Base-by-base conservation (phyloP, 2,329 filamentous ascomycete genomes). In the Cordyceps javanica region DNA sequence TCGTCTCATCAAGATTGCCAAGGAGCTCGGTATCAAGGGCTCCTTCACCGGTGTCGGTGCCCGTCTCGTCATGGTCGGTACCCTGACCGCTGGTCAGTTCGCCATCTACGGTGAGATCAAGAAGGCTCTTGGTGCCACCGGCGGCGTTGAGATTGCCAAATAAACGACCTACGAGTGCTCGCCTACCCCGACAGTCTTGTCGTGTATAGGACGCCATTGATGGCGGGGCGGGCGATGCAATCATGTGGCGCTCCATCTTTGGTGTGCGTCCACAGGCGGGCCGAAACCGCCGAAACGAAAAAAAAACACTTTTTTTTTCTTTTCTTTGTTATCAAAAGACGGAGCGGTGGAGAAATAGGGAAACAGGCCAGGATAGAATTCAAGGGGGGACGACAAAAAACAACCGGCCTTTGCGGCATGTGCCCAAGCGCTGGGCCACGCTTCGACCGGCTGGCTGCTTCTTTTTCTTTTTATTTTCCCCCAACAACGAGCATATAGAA, bases 1-100 rank as follows among this genome's bases (percentile, higher is more conserved):
- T 74, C 87, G 90, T 75, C 78, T 95, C 70, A 80, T 93, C 81
- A 94, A 94, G 87, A 95, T 95, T 70, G 89, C 78, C 66, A 88
- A 87, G 77, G 90, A 95, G 78, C 88, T 95, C 68, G 90, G 90
- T 71, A 61, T 95, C 73, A 81, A 80, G 67, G 90, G 90, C 66
- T 88, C 83, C 58, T 95, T 87, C 80, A 78, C 81, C 69, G 90
- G 90, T 84, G 88, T 95, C 66, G 88, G 88, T 75, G 88, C 90
- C 68, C 86, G 75, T 77, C 75, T 77, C 57, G 75, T 77, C 73
- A 77, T 77, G 75, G 81, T 89, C 68, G 87, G 88, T 75, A 88
- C 85, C 65, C 75, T 91, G 66, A 90, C 87, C 62, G 86, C 86
- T 63, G 87, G 87, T 73, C 90, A 94, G 77, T 94, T 94, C 75